phyloP scores from a whole-genome alignment of 1,284 basidiomycete species.

The Austroboletus olivaceoglutinosus region DNA sequence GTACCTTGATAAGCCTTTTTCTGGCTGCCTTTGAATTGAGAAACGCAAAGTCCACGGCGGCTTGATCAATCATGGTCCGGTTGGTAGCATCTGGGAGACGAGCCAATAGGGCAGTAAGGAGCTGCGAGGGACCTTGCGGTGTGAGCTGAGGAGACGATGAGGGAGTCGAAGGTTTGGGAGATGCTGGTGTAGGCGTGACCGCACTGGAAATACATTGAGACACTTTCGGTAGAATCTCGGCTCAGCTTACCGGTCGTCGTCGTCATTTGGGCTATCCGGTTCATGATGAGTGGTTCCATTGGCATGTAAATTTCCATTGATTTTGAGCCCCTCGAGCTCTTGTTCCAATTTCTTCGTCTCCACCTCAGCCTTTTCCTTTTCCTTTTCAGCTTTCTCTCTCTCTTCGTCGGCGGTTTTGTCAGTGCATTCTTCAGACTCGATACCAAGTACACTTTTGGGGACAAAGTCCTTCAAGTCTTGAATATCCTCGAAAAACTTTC shows the following conservation, averaged over 20 bases:
- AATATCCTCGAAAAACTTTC: constrained; percentile 91
- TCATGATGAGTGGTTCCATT: constrained; percentile 19
- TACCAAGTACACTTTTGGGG: constrained; percentile 83
- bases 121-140: constrained; percentile 87
- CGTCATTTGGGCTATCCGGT: constrained; percentile 34
- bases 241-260: constrained; percentile 51
- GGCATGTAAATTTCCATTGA: constrained; percentile 32
- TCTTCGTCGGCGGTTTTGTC: constrained; percentile 46
- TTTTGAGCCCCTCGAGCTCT: constrained; percentile 55
- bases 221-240: constrained; percentile 2
- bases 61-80: constrained; percentile 88
- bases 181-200: constrained; percentile 62
- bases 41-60: constrained; percentile 94
- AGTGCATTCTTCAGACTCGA: constrained; percentile 55
- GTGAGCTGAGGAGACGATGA: constrained; percentile 65
- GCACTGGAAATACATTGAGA: constrained; percentile 14
- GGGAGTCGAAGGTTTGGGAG: constrained; percentile 61
- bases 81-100: constrained; percentile 93
- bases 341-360: constrained; percentile 70
- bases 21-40: constrained; percentile 94
- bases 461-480: constrained; percentile 91
- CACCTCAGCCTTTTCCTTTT: constrained; percentile 51
- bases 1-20: constrained; percentile 83
- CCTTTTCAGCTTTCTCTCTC: constrained; percentile 44
- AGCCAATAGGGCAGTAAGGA: constrained; percentile 90